Evolutionary conservation across 208 protist genomes (phyloP).

Genomic region (Wallacemonas rigidus): DNA sequence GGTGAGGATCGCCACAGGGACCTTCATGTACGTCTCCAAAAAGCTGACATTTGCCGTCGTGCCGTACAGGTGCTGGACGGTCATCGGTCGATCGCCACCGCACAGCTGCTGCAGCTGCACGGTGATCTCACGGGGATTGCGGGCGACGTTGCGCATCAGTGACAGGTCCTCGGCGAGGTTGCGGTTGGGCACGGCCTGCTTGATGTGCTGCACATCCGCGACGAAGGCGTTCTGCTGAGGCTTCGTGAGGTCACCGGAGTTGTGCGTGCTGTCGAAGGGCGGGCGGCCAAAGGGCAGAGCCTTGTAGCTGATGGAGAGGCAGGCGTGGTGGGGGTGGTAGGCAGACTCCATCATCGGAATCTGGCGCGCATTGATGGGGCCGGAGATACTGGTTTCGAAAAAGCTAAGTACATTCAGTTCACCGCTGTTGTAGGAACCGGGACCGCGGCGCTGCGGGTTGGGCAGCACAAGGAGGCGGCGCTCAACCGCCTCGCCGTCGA

Average conservation of each 20-base stretch:
- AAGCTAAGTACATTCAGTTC: slow-evolving; percentile 35
- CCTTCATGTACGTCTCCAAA: slow-evolving; percentile 47
- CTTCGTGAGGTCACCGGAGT: slow-evolving; percentile 50
- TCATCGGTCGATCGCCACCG: slow-evolving; percentile 43
- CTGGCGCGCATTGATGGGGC: slow-evolving; percentile 28
- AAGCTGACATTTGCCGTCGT: slow-evolving; percentile 72
- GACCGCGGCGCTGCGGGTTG: slow-evolving; percentile 45
- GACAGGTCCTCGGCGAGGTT: slow-evolving; percentile 65
- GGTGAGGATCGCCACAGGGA: slow-evolving; percentile 68
- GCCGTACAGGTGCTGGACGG: slow-evolving; percentile 53
- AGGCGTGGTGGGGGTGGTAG: slow-evolving; percentile 25
- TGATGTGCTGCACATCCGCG: slow-evolving; percentile 46
- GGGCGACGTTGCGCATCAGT: slow-evolving; percentile 54
- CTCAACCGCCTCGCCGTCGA: slow-evolving; percentile 61
- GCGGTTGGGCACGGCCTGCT: slow-evolving; percentile 49
- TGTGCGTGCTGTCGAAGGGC: slow-evolving; percentile 46
- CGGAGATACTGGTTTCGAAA: slow-evolving; percentile 43
- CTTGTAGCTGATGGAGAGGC: slow-evolving; percentile 49
- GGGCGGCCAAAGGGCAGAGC: slow-evolving; percentile 58
- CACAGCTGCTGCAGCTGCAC: slow-evolving; percentile 46
- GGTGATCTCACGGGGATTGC: slow-evolving; percentile 48
- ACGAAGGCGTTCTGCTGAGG: slow-evolving; percentile 55
- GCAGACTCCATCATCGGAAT: slow-evolving; percentile 31
- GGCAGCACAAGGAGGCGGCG: slow-evolving; percentile 58
- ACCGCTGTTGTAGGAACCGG: slow-evolving; percentile 20